Conservation (phyloP, 768 basidiomycete species). For the Auricularia auricula-judae region DNA sequence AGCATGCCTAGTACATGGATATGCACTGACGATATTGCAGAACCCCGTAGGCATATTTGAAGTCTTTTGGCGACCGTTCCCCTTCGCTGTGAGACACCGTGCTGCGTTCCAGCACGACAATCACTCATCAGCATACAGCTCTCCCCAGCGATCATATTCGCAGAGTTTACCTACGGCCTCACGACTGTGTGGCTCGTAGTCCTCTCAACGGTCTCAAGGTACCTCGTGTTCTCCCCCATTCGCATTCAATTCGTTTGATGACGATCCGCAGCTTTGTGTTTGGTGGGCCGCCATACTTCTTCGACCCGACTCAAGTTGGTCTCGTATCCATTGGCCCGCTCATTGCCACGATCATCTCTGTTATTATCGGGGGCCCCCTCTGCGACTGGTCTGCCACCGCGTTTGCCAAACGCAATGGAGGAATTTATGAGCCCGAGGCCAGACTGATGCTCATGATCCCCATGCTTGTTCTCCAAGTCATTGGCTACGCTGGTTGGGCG, state of each 20-base stretch:
- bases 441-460: slow-evolving; percentile 29
- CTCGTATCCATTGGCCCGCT: slow-evolving; percentile 13
- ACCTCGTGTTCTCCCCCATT: slow-evolving; percentile 9
- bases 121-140: slow-evolving; percentile 30
- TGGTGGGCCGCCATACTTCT: neutral
- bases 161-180: slow-evolving; percentile 3
- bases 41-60: too few species aligned
- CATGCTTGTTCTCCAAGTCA: slow-evolving; percentile 30
- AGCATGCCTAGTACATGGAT: too few species aligned
- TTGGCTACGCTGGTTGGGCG: slow-evolving; percentile 37
- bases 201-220: slow-evolving; percentile 4
- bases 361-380: slow-evolving; percentile 8
- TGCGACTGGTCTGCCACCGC: slow-evolving; percentile 17
- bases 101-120: neutral
- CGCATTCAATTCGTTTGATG: neutral
- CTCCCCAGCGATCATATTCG: slow-evolving; percentile 21
- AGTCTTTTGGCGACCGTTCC: too few species aligned
- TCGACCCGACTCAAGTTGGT: slow-evolving; percentile 7
- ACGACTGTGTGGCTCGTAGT: slow-evolving; percentile 8
- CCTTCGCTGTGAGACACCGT: too few species aligned
- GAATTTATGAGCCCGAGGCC: slow-evolving; percentile 38
- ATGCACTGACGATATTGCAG: too few species aligned
- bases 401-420: slow-evolving; percentile 32
- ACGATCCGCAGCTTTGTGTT: neutral
- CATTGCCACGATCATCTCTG: slow-evolving; percentile 6